Base-by-base conservation (phyloP, 192 early-diverging fungal species). In the Coemansia sp. region DNA sequence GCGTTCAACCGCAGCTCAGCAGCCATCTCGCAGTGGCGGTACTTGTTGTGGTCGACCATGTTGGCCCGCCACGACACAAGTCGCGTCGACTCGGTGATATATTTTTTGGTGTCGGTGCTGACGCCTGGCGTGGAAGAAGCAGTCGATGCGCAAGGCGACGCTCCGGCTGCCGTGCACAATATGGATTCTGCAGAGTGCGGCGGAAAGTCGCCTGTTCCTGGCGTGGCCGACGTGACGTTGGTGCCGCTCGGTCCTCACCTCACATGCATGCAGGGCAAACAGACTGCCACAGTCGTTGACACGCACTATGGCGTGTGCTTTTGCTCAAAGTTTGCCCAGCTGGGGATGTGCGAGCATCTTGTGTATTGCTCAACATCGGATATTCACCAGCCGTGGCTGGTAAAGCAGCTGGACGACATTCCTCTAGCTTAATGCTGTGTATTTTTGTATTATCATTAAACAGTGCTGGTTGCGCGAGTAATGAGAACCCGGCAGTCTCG, bases 401-500 rank as follows among this genome's bases (percentile, higher is more conserved):
- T 62, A 2, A 51, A 60, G 24, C 54, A 73, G 1, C 15, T 72
- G 19, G 51, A 64, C 7, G 49, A 52, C 23, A 60, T 78, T 2
- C 70, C 75, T 0, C 15, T 55, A 17, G 53, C 53, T 11, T 55
- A 22, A 2, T 29, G 7, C 17, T 19, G 2, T 19, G 7, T 49
- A 49, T 21, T 19, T 21, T 49, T 49, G 41, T 45, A 45, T 12
- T 5, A 45, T n/a, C 41, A 49, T 49, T 49, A n/a, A 49, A 21
- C 15, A 2, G 19, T 49, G n/a, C 25, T 24, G 14, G 25, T 3
- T 7, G 51, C 51, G 14, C 24, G 51, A 15, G 51, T 55, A 29
- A 72, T 51, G 9, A 63, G n/a, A 5, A 75, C 72, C 8, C 63
- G 47, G 41, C 77, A 80, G 53, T 80, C 77, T 5, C 72, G 72